Evolutionary conservation across 139 green algal genomes (phyloP).

Genomic region (Tetratostichococcus sp.): DNA sequence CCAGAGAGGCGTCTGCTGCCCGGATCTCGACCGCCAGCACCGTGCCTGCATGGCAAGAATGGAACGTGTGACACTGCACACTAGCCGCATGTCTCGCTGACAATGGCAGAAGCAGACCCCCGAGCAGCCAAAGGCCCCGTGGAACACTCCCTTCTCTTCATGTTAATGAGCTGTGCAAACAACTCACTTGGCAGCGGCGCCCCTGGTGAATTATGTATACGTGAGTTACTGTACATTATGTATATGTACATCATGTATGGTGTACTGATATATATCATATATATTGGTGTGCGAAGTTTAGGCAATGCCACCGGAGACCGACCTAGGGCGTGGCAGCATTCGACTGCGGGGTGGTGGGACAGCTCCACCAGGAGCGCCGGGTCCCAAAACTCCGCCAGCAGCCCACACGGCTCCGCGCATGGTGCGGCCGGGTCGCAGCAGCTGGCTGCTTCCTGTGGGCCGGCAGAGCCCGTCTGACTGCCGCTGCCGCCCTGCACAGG

Average conservation of each 20-base stretch:
- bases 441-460: background rate
- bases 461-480: background rate
- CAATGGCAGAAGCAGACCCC: background rate
- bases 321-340: conserved; percentile 56
- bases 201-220: too few species aligned
- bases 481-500: background rate
- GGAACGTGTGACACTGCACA: background rate
- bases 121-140: background rate
- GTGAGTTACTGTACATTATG: too few species aligned
- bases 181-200: too few species aligned
- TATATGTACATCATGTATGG: too few species aligned
- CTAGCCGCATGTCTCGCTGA: background rate
- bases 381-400: conserved; percentile 71
- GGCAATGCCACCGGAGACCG: background rate
- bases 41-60: conserved; percentile 42
- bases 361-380: conserved; percentile 37
- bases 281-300: too few species aligned
- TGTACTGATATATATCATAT: too few species aligned
- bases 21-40: conserved; percentile 80
- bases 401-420: conserved; percentile 34
- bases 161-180: too few species aligned
- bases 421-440: background rate
- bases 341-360: conserved; percentile 52
- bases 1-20: conserved; percentile 6
- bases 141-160: too few species aligned